Evolutionary conservation across 176 grass and related monocot species (phyloP).

Genomic region (Panicum miliaceum): DNA sequence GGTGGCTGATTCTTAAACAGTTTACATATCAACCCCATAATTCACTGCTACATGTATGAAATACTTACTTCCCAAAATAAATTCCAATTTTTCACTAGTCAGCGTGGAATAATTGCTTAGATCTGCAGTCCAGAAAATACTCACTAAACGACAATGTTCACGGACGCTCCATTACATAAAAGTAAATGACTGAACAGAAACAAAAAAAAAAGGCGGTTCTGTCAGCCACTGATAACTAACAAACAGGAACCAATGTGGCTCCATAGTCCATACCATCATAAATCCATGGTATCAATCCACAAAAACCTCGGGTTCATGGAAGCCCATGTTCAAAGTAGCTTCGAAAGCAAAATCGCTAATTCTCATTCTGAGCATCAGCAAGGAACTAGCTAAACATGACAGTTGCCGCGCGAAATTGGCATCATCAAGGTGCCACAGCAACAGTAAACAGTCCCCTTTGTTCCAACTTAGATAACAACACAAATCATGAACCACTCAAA

Average conservation of each 20-base stretch:
- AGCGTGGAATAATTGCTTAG: background rate
- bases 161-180: background rate
- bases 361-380: background rate
- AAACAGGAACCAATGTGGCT: background rate
- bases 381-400: background rate
- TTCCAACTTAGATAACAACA: background rate
- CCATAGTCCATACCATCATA: background rate
- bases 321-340: conserved; percentile 1
- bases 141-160: background rate
- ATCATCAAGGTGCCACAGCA: background rate
- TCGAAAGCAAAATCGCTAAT: background rate
- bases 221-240: background rate
- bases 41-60: background rate
- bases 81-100: background rate
- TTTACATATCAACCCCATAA: background rate
- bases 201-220: background rate
- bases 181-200: background rate
- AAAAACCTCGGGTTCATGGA: background rate
- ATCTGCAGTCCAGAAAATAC: background rate
- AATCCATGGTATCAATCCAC: background rate
- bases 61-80: background rate
- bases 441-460: background rate
- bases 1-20: background rate
- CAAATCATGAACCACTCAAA: background rate
- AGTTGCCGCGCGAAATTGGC: background rate